Evolutionary conservation across 768 basidiomycete species (phyloP), one percentile per base, ranked within the genome.

Genomic region (Rossbeevera mucosa): DNA sequence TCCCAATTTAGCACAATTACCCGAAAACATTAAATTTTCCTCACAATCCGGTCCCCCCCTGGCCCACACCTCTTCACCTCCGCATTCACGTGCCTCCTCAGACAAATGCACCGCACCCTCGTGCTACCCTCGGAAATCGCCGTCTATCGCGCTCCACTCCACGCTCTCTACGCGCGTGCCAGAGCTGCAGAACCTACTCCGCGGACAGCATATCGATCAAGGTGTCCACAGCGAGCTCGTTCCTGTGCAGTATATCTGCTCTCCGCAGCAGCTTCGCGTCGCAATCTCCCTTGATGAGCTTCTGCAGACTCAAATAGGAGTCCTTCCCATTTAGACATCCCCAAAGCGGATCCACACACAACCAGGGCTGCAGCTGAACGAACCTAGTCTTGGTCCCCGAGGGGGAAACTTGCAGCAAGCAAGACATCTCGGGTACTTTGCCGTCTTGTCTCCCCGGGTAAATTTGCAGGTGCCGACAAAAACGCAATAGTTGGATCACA

Each of bases 121-220:
- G n/a, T n/a, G n/a, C n/a, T n/a, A n/a, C n/a, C 31, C 20, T 43
- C 60, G 60, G 60, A 40, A 53, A 63, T 60, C 47, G 42, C 60
- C 60, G 53, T 7, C 20, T 26, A 57, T 53, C 47, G 31, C 50
- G 44, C 33, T 11, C 47, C 44, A 33, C 18, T 43, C 55, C 47
- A 54, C 50, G 29, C 28, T 47, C 29, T 46, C 22, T 30, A 36
- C 26, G 20, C 12, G 31, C 29, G 50, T 18, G 29, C 13, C 31
- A 36, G n/a, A n/a, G n/a, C n/a, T n/a, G n/a, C n/a, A n/a, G n/a
- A n/a, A n/a, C n/a, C 48, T 33, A 48, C 41, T 61, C 53, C 53
- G 48, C 52, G 58, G 52, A 55, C 52, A 49, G 52, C 33, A 43
- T n/a, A 38, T 47, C 36, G 43, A 48, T 36, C 33, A 18, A 18